Base-by-base conservation (phyloP, 805 yeast genomes). In the Yamadazyma sp. region DNA sequence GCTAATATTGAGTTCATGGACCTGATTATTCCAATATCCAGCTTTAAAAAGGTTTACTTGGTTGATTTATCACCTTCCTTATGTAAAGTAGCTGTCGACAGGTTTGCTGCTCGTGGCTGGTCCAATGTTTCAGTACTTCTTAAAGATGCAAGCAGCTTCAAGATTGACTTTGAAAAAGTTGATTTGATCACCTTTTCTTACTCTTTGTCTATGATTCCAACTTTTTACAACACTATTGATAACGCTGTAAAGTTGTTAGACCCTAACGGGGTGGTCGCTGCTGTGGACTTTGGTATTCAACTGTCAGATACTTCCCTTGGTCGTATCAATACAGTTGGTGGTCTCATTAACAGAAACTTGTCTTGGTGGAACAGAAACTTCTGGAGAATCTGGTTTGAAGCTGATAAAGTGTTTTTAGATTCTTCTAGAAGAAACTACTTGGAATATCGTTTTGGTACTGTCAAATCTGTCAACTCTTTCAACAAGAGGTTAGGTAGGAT, bases 361-460 rank as follows among this genome's bases (percentile, higher is more conserved):
- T 82, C 87, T 18, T 85, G 95, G 95, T 44, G 82, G 40, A 70
- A 75, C 35, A 71, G 95, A 55, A 83, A 86, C 20, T 86, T 85
- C 56, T 85, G 95, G 95, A 74, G 89, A 54, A 66, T 82, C 29
- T 86, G 95, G 95, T 85, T 86, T 59, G 95, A 85, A 60, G 82
- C 82, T 37, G 95, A 85, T 59, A 74, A 81, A 40, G 95, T 85
- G 3, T 82, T 78, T 51, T 71, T 85, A 48, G 95, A 85, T 54
- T 79, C 89, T 21, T 75, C 88, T 6, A 77, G 95, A 64, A 77
- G 95, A 63, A 88, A 82, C 53, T 85, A 84, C 61, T 71, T 86
- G 51, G 95, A 85, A 59, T 84, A 86, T 62, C 75, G 77, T 52
- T 85, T 85, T 52, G 95, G 95, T 21, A 86, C 95, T 14, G 62